Conservation (phyloP, 768 basidiomycete genomes). For the Russula virescens region DNA sequence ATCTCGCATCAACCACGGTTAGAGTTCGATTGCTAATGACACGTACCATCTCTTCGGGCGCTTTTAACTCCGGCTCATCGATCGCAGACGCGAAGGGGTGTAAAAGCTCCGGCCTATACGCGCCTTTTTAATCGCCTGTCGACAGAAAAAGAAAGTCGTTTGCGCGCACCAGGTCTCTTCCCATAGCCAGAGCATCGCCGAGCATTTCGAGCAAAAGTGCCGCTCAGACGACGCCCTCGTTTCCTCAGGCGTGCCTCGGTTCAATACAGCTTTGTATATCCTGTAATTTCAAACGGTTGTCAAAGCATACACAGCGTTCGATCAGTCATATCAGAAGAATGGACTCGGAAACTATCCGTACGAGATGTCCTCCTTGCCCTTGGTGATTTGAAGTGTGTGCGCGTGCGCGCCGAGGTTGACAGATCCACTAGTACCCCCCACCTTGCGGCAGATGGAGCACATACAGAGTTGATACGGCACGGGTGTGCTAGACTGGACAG, state of each 20-base stretch:
- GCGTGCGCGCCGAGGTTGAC: conserved; percentile 58
- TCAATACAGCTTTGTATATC: conserved; percentile 55
- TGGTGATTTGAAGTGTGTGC: conserved; percentile 42
- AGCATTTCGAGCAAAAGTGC: conserved; percentile 59
- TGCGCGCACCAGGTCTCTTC: conserved; percentile 45
- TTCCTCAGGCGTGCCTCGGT: conserved; percentile 49
- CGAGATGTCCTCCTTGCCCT: conserved; percentile 52
- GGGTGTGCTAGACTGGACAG: conserved; percentile 44
- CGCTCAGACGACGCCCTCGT: conserved; percentile 48
- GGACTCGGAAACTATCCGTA: conserved; percentile 25
- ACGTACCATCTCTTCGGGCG: conserved; percentile 47
- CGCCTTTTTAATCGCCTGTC: no score
- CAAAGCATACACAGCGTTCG: neutral
- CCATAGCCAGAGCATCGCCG: conserved; percentile 62
- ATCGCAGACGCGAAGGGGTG: conserved; percentile 68
- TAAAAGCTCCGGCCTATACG: conserved; percentile 51
- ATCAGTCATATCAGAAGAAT: neutral
- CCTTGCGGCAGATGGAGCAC: conserved; percentile 69
- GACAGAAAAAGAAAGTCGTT: no score
- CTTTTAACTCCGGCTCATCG: conserved; percentile 51
- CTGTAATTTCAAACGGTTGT: conserved; percentile 30
- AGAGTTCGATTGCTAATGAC: neutral
- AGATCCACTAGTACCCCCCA: conserved; percentile 58
- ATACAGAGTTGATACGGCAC: conserved; percentile 63
- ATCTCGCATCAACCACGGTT: neutral